Evolutionary conservation across 2,329 filamentous ascomycete species (phyloP).

Genomic region (Sordariomycetes sp.): DNA sequence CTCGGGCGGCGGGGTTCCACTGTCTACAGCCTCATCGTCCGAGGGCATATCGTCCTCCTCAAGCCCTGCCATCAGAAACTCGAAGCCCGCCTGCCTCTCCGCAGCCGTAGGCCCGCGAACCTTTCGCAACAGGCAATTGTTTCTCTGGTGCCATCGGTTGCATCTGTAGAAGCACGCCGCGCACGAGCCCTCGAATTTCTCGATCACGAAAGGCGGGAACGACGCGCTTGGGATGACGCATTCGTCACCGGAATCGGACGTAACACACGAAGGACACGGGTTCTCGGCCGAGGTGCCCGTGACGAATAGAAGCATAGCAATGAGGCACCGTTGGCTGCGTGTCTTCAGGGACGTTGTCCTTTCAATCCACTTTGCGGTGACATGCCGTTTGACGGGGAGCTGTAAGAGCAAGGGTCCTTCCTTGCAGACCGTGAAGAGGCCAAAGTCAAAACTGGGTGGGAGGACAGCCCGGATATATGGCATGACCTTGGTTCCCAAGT

Average conservation of each 20-base stretch:
- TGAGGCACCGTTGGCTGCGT: background rate
- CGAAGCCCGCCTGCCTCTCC: background rate
- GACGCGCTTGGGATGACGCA: background rate
- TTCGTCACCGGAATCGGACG: background rate
- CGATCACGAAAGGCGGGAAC: background rate
- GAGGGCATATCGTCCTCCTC: background rate
- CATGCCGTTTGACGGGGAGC: background rate
- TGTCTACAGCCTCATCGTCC: background rate
- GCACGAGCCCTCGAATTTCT: background rate
- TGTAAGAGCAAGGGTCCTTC: background rate
- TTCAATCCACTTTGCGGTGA: background rate
- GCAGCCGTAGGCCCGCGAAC: background rate
- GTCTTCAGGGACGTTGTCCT: background rate
- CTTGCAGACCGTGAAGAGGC: background rate
- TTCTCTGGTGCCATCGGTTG: background rate
- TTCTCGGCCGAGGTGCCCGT: conserved; percentile 4
- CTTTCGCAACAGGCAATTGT: background rate
- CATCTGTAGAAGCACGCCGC: background rate
- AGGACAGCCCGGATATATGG: conserved; percentile 1
- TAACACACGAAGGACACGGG: background rate
- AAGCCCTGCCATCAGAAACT: no score
- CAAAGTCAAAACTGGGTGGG: background rate
- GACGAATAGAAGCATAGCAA: conserved; percentile 6
- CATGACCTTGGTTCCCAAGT: background rate
- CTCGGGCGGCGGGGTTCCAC: background rate